Evolutionary conservation across 441 rosid genomes (phyloP).

Genomic region (Populus tomentosa): DNA sequence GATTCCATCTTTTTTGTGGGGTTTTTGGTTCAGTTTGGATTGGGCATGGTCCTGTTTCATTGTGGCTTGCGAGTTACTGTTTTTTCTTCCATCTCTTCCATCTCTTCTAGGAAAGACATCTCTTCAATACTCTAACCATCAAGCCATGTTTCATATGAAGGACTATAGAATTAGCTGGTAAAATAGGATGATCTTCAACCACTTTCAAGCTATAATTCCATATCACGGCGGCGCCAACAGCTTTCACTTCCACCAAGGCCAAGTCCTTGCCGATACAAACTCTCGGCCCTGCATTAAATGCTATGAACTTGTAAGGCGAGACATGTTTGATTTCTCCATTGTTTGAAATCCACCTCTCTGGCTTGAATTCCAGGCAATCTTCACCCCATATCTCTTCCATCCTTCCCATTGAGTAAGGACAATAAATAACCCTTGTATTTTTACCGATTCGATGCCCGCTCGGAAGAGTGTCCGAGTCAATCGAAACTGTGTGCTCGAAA

Average conservation of each 20-base stretch:
- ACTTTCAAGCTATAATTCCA: background rate
- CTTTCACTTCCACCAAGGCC: constrained; percentile 20
- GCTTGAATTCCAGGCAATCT: constrained; percentile 26
- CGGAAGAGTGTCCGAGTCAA: constrained; percentile 18
- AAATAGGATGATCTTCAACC: background rate
- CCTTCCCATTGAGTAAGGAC: constrained; percentile 19
- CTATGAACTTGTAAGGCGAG: constrained; percentile 18
- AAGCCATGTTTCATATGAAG: background rate
- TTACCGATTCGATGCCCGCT: constrained; percentile 17
- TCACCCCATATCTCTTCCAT: constrained; percentile 24
- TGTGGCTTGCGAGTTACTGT: no score
- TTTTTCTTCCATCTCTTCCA: no score
- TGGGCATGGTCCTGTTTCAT: no score
- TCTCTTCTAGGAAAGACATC: background rate
- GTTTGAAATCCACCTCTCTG: constrained; percentile 28
- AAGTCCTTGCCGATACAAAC: constrained; percentile 26
- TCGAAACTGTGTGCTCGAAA: constrained; percentile 8
- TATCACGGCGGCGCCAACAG: constrained; percentile 5
- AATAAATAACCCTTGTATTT: background rate
- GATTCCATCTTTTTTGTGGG: no score
- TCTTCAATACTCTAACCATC: background rate
- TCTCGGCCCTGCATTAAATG: constrained; percentile 26
- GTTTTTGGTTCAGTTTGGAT: no score
- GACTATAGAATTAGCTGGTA: background rate
- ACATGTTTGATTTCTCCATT: constrained; percentile 1